Evolutionary conservation across 148 eudicot species (phyloP).

Genomic region (Gaultheria prostrata): DNA sequence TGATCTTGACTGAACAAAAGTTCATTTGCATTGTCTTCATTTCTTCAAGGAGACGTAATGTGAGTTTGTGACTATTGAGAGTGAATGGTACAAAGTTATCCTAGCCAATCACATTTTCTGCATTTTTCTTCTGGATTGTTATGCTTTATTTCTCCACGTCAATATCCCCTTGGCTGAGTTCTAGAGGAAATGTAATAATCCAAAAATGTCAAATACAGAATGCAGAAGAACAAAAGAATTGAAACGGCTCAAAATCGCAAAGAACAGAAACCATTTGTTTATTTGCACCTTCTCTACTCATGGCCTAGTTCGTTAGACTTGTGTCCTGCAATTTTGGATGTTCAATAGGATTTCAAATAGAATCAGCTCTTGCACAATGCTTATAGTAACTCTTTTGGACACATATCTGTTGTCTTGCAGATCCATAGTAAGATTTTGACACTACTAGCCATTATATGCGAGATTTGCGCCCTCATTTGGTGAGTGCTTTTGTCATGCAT

Average conservation of each 20-base stretch:
- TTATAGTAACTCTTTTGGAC: not conserved
- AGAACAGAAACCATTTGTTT: not conserved
- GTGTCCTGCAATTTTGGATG: not conserved
- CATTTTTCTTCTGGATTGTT: not conserved
- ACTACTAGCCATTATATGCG: constrained; percentile 69
- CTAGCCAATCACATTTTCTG: not conserved
- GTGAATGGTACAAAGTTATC: not conserved
- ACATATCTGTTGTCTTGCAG: constrained; percentile 38
- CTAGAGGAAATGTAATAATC: not conserved
- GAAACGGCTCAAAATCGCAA: not conserved
- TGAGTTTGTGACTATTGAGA: not conserved
- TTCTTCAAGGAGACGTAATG: too few relatives aligned
- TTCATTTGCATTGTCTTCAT: not conserved
- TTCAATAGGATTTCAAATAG: not conserved
- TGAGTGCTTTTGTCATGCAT: constrained; percentile 31
- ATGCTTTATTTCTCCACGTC: not conserved
- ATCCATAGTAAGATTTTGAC: constrained; percentile 81
- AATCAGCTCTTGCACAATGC: constrained; percentile 2
- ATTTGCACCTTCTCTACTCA: not conserved
- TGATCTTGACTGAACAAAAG: constrained; percentile 10
- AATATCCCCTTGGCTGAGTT: not conserved
- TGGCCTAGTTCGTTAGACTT: not conserved
- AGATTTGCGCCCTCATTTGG: constrained; percentile 90
- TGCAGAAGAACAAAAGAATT: not conserved
- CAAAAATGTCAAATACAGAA: not conserved